phyloP scores from a whole-genome alignment of 495 filamentous ascomycete genomes.

The Neurospora sp. region DNA sequence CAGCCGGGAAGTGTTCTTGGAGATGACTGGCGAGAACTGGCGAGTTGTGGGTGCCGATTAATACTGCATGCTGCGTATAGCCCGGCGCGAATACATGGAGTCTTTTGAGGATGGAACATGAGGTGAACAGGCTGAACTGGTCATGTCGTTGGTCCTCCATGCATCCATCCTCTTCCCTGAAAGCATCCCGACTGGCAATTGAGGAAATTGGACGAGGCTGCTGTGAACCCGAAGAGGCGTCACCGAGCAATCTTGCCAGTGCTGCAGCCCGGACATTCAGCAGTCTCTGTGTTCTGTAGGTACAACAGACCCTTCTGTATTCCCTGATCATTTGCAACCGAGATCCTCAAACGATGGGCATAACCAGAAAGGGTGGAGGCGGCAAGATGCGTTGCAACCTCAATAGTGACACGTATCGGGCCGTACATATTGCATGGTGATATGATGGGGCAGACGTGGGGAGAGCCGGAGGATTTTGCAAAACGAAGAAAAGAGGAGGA shows the following conservation, averaged over 20 bases:
- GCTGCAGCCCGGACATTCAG: not conserved
- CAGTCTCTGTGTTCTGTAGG: not conserved
- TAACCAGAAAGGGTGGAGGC: not conserved
- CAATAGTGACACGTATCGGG: not conserved
- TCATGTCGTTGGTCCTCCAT: not conserved
- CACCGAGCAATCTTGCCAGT: not conserved
- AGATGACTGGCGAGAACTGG: not conserved
- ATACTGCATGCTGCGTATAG: not conserved
- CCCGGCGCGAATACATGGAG: not conserved
- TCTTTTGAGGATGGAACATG: not conserved
- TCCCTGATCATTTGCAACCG: not conserved
- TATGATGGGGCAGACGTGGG: not conserved
- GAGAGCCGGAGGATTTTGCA: not conserved
- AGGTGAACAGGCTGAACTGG: not conserved
- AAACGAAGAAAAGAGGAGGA: not conserved
- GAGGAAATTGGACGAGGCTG: not conserved
- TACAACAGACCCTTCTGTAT: not conserved
- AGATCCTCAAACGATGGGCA: not conserved
- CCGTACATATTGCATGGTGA: not conserved
- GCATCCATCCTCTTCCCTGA: not conserved
- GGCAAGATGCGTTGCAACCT: not conserved
- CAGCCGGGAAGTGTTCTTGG: not conserved
- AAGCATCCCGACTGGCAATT: not conserved
- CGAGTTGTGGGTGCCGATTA: not conserved
- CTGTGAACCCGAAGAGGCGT: not conserved